phyloP scores from a whole-genome alignment of 2,329 filamentous ascomycete species.

The Fusarium robinianum region DNA sequence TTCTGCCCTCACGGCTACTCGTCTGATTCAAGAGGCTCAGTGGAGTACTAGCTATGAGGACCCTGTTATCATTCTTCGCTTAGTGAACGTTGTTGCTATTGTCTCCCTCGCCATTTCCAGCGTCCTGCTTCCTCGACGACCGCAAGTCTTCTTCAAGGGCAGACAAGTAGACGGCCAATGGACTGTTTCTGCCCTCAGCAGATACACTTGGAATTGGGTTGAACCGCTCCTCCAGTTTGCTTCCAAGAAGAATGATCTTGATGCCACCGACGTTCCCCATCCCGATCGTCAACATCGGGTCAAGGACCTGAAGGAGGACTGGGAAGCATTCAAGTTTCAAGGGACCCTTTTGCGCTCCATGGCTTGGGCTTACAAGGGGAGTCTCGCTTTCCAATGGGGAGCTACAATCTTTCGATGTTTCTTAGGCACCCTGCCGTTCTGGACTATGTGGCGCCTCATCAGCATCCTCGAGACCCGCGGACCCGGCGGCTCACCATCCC shows the following conservation, averaged over 20 bases:
- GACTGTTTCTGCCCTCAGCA: constrained; percentile 62
- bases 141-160: constrained; percentile 65
- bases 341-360: constrained; percentile 64
- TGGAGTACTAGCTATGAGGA: constrained; percentile 41
- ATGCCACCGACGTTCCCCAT: constrained; percentile 65
- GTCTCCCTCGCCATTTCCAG: constrained; percentile 54
- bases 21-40: constrained; percentile 47
- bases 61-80: constrained; percentile 51
- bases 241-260: constrained; percentile 61
- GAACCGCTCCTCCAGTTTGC: constrained; percentile 58
- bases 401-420: constrained; percentile 59
- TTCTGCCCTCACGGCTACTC: constrained; percentile 49
- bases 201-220: constrained; percentile 71
- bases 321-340: constrained; percentile 52
- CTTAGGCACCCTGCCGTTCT: constrained; percentile 71
- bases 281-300: constrained; percentile 60
- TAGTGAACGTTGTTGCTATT: constrained; percentile 51
- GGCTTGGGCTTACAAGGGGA: constrained; percentile 58
- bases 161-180: constrained; percentile 65
- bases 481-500: constrained; percentile 49
- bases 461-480: constrained; percentile 63
- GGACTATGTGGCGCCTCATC: constrained; percentile 69
- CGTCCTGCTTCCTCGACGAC: constrained; percentile 66
- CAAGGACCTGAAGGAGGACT: constrained; percentile 55
- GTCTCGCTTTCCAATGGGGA: constrained; percentile 62